Evolutionary conservation across 345 rosid species (phyloP), one percentile per base, ranked within the genome.

Genomic region (Moricandia moricandioides): DNA sequence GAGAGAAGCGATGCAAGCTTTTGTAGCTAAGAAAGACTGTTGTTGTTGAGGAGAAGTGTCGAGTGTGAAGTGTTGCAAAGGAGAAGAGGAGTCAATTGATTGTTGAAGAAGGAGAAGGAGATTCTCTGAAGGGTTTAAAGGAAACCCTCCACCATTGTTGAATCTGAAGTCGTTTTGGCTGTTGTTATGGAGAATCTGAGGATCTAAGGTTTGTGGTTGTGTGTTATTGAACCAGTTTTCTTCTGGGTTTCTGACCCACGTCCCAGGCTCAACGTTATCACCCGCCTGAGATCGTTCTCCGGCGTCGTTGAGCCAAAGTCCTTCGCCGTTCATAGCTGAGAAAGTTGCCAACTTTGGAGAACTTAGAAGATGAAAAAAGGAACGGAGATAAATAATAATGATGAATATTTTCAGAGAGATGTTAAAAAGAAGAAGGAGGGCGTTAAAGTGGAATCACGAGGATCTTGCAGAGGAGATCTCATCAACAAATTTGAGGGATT

Each of bases 241-340:
- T 29, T 88, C 95, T 82, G 80, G 91, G 83, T 84, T 84, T 76
- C 63, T 86, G 76, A 86, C 86, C 80, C 81, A 80, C 35, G 87
- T 62, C 54, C 65, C 59, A 62, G 85, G 69, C 6, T 68, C 74
- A 47, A 82, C 87, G 57, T 55, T 27, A 7, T 69, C 77, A 17
- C 80, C 33, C 16, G 30, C 69, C 85, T n/a, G 54, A 40, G 71
- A 43, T 7, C 6, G 51, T 69, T 77, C 76, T 11, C 72, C 76
- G 45, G 4, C 33, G 45, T 21, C 52, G 65, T 83, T 87, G 78
- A 86, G 71, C 93, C 93, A 90, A 80, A 72, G 75, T 34, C 79
- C 80, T 81, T 79, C 83, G 85, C 86, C 85, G 67, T 80, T 82
- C 88, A 47, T 82, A 81, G 71, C 84, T 89, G 17, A 4, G 12